Base-by-base conservation (phyloP, 495 filamentous ascomycete genomes). In the Xylaria venustula region DNA sequence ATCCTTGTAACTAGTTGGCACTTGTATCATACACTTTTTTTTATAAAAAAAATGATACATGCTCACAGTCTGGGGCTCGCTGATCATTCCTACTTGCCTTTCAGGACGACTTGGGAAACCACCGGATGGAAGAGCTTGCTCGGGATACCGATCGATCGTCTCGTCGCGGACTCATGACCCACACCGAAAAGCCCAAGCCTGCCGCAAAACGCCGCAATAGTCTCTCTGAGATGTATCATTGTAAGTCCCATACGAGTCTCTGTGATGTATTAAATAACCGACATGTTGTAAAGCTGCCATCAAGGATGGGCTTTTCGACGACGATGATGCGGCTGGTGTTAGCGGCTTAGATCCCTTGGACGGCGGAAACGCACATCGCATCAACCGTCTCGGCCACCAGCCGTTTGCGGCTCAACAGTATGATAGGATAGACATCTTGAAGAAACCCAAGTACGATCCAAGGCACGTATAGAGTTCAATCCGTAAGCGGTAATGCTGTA, bases 101-200 rank as follows among this genome's bases (percentile, higher is more conserved):
- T 54, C 56, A 71, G 68, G 15, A 26, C 20, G 66, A 71, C 17
- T 60, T 71, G 1, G 69, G 69, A 3, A 64, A 65, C 42, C 22
- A 22, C 42, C 55, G 69, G 22, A 55, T 64, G 2, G 69, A 71
- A 19, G 58, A 67, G 6, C 30, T 69, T 7, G 62, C 55, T 20
- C 20, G 0, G 2, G 58, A 66, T 17, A 36, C n/a, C 7, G 12
- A 37, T 5, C 20, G 20, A 6, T 6, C 11, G 25, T 36, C 40
- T 28, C 23, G 14, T 11, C 47, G 2, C 22, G 14, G 14, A 32
- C 30, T 34, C 30, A 11, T 34, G n/a, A n/a, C n/a, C n/a, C n/a
- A n/a, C n/a, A n/a, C n/a, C n/a, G n/a, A n/a, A n/a, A n/a, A n/a
- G n/a, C n/a, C n/a, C n/a, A n/a, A n/a, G n/a, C n/a, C n/a, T n/a